These are phyloP conservation scores for Ophiocordyceps camponoti-floridani DNA, from an alignment of 2,329 filamentous ascomycete species.

Conservation along the genomic window DNA sequence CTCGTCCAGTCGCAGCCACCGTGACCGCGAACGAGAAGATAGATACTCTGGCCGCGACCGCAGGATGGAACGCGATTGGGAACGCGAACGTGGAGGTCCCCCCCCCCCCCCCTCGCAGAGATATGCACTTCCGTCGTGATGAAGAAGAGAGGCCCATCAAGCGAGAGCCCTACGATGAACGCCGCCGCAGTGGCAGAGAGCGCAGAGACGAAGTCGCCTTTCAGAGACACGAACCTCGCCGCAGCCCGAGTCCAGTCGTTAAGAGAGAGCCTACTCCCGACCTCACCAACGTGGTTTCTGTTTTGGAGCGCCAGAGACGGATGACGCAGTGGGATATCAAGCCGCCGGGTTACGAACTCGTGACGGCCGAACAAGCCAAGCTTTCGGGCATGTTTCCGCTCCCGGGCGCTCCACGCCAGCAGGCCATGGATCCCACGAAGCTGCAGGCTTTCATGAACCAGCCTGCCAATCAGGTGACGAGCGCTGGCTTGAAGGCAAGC, in stretches of 20 bases:
- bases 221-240: slow-evolving; percentile 35
- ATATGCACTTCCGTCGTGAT: slow-evolving; percentile 36
- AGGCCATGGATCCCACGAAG: slow-evolving; percentile 86
- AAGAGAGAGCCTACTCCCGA: slow-evolving; percentile 94
- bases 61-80: slow-evolving; percentile 58
- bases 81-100: slow-evolving; percentile 42
- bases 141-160: slow-evolving; percentile 40
- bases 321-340: slow-evolving; percentile 99
- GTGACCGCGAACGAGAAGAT: slow-evolving; percentile 86
- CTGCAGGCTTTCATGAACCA: slow-evolving; percentile 93
- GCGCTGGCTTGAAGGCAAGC: slow-evolving; percentile 71
- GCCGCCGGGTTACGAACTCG: slow-evolving; percentile 91
- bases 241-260: slow-evolving; percentile 66
- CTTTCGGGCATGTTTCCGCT: slow-evolving; percentile 98
- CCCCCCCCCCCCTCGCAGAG: slow-evolving; percentile 28
- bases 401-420: slow-evolving; percentile 83
- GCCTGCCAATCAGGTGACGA: slow-evolving; percentile 52
- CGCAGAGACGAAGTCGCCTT: slow-evolving; percentile 19
- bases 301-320: slow-evolving; percentile 75
- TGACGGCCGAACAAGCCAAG: slow-evolving; percentile 96
- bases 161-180: slow-evolving; percentile 31
- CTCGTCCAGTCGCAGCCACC: slow-evolving; percentile 80
- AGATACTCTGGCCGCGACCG: slow-evolving; percentile 59
- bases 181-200: slow-evolving; percentile 31
- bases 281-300: slow-evolving; percentile 65